A percentile compares a stretch with the other conserved stretches of the same genome.
phyloP scores from a whole-genome alignment of 108 stramenopile species.

The Parietichytrium sp. region DNA sequence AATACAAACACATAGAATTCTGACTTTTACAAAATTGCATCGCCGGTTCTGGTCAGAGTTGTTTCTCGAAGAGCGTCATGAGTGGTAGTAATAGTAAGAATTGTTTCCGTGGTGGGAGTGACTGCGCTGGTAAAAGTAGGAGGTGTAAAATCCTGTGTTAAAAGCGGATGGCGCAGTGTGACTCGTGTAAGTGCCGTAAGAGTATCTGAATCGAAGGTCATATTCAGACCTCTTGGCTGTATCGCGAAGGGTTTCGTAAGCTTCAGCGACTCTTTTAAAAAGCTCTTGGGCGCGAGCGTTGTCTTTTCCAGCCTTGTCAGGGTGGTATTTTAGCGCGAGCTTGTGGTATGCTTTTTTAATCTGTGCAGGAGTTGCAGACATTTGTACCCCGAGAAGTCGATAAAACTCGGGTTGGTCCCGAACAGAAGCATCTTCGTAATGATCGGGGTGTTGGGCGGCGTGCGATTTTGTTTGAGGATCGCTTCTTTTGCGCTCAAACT shows the following conservation, averaged over 20 bases:
- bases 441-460: not conserved
- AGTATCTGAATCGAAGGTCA: too few relatives aligned
- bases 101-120: too few relatives aligned
- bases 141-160: too few relatives aligned
- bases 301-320: slow-evolving; percentile 59
- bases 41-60: too few relatives aligned
- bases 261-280: not conserved
- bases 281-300: not conserved
- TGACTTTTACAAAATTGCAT: too few relatives aligned
- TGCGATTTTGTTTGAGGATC: not conserved
- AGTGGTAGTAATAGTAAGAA: too few relatives aligned
- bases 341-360: slow-evolving; percentile 55
- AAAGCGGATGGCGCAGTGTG: too few relatives aligned
- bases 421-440: not conserved
- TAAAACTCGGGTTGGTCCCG: too few relatives aligned
- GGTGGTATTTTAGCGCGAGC: slow-evolving; percentile 72
- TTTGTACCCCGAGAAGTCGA: not conserved
- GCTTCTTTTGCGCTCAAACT: slow-evolving; percentile 23
- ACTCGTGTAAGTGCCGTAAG: too few relatives aligned
- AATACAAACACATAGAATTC: too few relatives aligned
- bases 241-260: not conserved
- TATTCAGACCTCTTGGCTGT: not conserved
- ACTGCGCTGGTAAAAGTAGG: too few relatives aligned
- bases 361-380: not conserved
- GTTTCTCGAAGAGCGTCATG: too few relatives aligned